A percentile compares a stretch with the other conserved stretches of the same genome.
phyloP scores from a whole-genome alignment of 768 basidiomycete genomes.

The Serendipita sp. region DNA sequence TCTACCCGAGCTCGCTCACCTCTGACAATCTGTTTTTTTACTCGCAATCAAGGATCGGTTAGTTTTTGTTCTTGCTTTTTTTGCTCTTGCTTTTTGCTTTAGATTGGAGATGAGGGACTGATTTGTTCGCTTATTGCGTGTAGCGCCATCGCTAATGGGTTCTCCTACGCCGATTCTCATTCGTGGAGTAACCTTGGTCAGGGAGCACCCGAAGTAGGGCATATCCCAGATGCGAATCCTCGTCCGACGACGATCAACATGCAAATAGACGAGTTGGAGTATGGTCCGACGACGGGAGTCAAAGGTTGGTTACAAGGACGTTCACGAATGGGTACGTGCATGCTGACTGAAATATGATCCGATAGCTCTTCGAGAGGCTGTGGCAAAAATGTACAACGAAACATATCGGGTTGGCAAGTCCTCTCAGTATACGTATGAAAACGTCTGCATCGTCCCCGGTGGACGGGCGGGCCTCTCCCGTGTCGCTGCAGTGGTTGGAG shows the following conservation, averaged over 20 bases:
- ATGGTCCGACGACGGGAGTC: slow-evolving; percentile 85
- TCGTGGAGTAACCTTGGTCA: slow-evolving; percentile 88
- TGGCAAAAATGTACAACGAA: slow-evolving; percentile 77
- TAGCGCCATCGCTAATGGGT: slow-evolving; percentile 81
- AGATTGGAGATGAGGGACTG: neutral
- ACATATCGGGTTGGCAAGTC: slow-evolving; percentile 68
- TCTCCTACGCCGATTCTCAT: slow-evolving; percentile 41
- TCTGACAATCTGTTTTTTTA: too few species aligned
- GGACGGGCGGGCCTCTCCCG: slow-evolving; percentile 82
- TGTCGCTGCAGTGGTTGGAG: slow-evolving; percentile 80
- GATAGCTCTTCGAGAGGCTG: slow-evolving; percentile 67
- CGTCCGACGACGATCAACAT: slow-evolving; percentile 51
- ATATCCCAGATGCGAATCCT: slow-evolving; percentile 55
- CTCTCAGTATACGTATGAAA: slow-evolving; percentile 82
- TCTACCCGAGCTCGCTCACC: too few species aligned
- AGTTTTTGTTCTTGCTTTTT: too few species aligned
- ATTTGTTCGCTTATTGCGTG: too few species aligned
- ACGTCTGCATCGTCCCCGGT: slow-evolving; percentile 84
- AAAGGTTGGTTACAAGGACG: slow-evolving; percentile 34
- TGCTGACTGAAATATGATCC: neutral
- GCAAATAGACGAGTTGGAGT: slow-evolving; percentile 62
- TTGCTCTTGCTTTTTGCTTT: neutral
- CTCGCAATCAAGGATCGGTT: too few species aligned
- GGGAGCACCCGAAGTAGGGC: slow-evolving; percentile 79
- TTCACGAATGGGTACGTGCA: neutral